Conservation (phyloP, 176 grass and related monocot genomes). For the Aegilops speltoides region DNA sequence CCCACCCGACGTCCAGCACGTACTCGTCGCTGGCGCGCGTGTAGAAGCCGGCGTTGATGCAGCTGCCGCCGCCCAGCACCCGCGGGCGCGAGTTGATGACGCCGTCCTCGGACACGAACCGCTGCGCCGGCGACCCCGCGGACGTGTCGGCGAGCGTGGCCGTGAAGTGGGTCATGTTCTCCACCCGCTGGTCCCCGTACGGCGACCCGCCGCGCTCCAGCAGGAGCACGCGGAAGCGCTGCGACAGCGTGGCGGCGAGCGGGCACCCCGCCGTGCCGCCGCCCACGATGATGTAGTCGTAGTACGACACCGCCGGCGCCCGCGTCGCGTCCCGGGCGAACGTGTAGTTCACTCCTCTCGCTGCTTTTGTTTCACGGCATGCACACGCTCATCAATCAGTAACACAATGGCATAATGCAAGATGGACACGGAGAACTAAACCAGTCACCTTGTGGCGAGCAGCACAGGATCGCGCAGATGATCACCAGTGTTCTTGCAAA, state of each 20-base stretch:
- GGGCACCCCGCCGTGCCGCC: constrained; percentile 89
- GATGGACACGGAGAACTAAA: too few relatives aligned
- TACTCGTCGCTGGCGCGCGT: constrained; percentile 60
- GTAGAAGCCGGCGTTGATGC: constrained; percentile 92
- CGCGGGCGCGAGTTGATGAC: constrained; percentile 73
- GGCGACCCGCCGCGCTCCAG: constrained; percentile 81
- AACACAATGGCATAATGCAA: neutral
- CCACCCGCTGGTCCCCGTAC: constrained; percentile 63
- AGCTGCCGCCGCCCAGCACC: constrained; percentile 85
- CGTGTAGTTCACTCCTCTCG: constrained; percentile 36
- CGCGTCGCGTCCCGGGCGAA: constrained; percentile 61
- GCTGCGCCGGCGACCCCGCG: constrained; percentile 54
- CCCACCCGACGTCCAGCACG: constrained; percentile 45
- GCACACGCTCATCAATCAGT: neutral
- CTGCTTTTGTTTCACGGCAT: neutral
- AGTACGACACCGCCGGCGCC: constrained; percentile 54
- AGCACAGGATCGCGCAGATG: neutral
- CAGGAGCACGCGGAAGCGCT: constrained; percentile 58
- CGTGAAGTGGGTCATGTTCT: constrained; percentile 46
- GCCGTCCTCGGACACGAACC: constrained; percentile 86
- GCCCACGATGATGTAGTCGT: constrained; percentile 90
- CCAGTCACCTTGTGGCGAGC: constrained; percentile 10
- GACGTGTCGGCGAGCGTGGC: constrained; percentile 62
- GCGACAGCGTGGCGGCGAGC: constrained; percentile 69
- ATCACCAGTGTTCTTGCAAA: neutral